A percentile compares a stretch with the other conserved stretches of the same genome.
phyloP scores from a whole-genome alignment of 140 eudicot species.

The Oenanthe javanica region DNA sequence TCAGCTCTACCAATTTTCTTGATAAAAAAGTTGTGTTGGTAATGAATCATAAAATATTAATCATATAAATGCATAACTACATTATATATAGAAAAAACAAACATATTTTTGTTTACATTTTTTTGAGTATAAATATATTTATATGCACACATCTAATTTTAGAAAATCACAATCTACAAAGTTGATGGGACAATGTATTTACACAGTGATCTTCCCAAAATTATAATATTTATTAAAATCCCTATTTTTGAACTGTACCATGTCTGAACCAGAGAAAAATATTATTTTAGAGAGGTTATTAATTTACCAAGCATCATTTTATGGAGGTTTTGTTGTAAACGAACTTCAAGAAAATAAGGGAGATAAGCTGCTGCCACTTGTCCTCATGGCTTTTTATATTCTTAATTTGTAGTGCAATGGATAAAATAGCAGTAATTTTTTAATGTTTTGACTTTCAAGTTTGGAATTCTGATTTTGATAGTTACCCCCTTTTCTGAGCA shows the following conservation, averaged over 20 bases:
- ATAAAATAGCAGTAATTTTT: not conserved
- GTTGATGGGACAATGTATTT: not conserved
- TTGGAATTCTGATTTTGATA: not conserved
- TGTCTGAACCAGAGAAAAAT: not conserved
- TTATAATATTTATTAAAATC: not conserved
- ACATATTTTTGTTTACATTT: not conserved
- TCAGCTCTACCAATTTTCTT: too few species aligned
- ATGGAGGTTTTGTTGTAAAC: not conserved
- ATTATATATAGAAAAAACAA: not conserved
- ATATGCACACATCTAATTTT: not conserved
- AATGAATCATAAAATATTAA: not conserved
- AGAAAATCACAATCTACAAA: not conserved
- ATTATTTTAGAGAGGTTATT: not conserved
- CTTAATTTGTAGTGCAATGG: not conserved
- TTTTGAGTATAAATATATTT: not conserved
- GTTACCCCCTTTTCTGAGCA: constrained; percentile 19
- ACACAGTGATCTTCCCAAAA: not conserved
- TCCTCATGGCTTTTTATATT: not conserved
- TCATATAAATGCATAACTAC: not conserved
- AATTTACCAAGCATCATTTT: not conserved
- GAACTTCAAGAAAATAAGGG: not conserved
- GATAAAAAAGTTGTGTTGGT: not conserved
- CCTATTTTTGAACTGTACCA: not conserved
- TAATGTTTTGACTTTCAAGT: not conserved
- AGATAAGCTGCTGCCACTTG: not conserved